These are phyloP conservation scores for Phytophthora citrophthora DNA, from an alignment of 352 stramenopile genomes.

Conservation along the genomic window DNA sequence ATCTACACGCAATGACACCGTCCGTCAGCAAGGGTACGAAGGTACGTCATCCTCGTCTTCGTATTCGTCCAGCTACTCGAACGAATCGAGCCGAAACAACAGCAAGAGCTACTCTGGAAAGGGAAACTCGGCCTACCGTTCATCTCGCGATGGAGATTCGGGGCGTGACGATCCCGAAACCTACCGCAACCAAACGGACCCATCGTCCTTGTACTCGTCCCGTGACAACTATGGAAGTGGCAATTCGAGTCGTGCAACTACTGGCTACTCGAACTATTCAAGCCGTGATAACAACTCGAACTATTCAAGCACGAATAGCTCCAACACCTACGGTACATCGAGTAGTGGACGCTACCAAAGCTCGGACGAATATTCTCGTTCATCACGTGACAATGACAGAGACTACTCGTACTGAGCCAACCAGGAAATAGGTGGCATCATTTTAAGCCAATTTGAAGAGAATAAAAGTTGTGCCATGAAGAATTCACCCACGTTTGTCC, in stretches of 20 bases:
- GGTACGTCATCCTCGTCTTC: too few species aligned
- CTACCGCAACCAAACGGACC: not conserved
- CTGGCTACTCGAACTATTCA: not conserved
- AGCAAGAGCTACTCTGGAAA: not conserved
- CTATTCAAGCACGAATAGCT: not conserved
- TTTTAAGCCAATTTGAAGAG: not conserved
- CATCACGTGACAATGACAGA: not conserved
- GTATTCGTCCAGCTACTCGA: too few species aligned
- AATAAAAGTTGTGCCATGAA: too few species aligned
- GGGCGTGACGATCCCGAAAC: not conserved
- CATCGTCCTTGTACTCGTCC: not conserved
- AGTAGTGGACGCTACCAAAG: not conserved
- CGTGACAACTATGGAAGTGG: not conserved
- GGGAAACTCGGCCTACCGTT: not conserved
- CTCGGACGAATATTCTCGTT: not conserved
- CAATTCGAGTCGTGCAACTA: conserved; percentile 1
- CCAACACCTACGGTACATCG: not conserved
- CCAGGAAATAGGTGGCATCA: too few species aligned
- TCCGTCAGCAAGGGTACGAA: too few species aligned
- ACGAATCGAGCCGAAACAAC: not conserved
- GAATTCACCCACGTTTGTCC: conserved; percentile 25
- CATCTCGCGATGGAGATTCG: not conserved
- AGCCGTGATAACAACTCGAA: not conserved
- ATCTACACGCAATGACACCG: too few species aligned
- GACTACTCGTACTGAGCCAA: conserved; percentile 6